Evolutionary conservation across 2,329 filamentous ascomycete genomes (phyloP).

Genomic region (Alternaria incomplexa): DNA sequence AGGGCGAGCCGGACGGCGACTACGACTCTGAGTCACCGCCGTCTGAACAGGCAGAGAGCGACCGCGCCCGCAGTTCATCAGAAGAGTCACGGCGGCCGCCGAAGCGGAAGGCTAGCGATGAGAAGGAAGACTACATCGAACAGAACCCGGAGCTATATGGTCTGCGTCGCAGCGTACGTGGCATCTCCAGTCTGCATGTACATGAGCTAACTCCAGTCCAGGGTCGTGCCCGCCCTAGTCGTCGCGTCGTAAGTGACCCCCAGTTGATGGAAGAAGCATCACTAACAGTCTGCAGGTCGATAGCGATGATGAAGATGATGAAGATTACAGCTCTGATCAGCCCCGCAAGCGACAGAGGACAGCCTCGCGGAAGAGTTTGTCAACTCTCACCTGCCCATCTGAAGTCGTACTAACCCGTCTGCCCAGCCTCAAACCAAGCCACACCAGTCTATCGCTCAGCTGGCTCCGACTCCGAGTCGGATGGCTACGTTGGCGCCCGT

Average conservation of each 20-base stretch:
- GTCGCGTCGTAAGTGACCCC: conserved; percentile 62
- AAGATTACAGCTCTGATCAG: conserved; percentile 64
- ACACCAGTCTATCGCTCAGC: conserved; percentile 61
- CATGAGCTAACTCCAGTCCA: conserved; percentile 47
- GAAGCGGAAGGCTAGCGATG: conserved; percentile 71
- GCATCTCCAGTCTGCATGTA: conserved; percentile 9
- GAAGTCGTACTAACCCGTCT: conserved; percentile 53
- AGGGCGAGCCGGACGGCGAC: conserved; percentile 66
- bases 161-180: conserved; percentile 84
- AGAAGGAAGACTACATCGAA: conserved; percentile 84
- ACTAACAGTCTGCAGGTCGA: conserved; percentile 57
- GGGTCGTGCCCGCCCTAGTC: conserved; percentile 67
- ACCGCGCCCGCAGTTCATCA: conserved; percentile 70
- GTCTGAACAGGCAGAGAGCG: conserved; percentile 49
- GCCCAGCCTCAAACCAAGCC: conserved; percentile 60
- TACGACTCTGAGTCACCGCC: conserved; percentile 71
- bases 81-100: conserved; percentile 67
- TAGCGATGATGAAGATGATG: conserved; percentile 71
- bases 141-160: conserved; percentile 96
- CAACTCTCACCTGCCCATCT: conserved; percentile 15
- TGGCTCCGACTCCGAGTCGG: conserved; percentile 65
- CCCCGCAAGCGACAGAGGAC: conserved; percentile 70
- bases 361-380: conserved; percentile 68
- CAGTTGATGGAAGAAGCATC: conserved; percentile 11
- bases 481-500: conserved; percentile 79